A percentile compares a stretch with the other conserved stretches of the same genome.
Evolutionary conservation across 2,329 filamentous ascomycete species (phyloP).

Genomic region (Paramyrothecium sp.): DNA sequence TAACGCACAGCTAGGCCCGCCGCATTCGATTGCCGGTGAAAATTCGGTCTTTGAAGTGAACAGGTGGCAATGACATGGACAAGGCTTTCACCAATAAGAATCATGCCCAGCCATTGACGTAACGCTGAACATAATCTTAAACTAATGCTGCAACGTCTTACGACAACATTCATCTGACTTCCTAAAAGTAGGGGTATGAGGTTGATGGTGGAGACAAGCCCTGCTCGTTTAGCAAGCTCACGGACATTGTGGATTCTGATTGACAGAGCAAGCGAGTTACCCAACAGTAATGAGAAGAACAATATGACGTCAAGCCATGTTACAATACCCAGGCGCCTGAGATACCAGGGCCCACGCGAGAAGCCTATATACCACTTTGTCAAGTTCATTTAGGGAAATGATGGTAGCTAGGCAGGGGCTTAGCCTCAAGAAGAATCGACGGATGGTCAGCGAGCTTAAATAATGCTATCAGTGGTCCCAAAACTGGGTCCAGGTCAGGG

Average conservation of each 20-base stretch:
- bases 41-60: neutral
- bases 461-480: neutral
- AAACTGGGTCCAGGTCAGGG: neutral
- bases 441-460: neutral
- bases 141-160: neutral
- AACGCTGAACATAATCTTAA: neutral
- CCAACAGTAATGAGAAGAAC: neutral
- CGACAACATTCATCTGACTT: neutral
- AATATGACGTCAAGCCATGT: neutral
- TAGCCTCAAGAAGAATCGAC: too few relatives aligned
- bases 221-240: neutral
- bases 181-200: neutral
- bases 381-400: too few relatives aligned
- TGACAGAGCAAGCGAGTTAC: neutral
- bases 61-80: neutral
- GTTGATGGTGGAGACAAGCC: conserved; percentile 1
- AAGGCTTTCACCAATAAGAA: neutral
- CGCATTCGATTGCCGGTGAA: too few relatives aligned
- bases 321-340: neutral
- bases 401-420: too few relatives aligned
- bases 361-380: neutral
- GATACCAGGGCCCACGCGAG: neutral
- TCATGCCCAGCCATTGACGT: neutral
- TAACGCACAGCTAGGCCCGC: too few relatives aligned
- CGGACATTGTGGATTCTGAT: neutral